Conservation (phyloP, 73 alveolate species). For the Paramecium bursaria region DNA sequence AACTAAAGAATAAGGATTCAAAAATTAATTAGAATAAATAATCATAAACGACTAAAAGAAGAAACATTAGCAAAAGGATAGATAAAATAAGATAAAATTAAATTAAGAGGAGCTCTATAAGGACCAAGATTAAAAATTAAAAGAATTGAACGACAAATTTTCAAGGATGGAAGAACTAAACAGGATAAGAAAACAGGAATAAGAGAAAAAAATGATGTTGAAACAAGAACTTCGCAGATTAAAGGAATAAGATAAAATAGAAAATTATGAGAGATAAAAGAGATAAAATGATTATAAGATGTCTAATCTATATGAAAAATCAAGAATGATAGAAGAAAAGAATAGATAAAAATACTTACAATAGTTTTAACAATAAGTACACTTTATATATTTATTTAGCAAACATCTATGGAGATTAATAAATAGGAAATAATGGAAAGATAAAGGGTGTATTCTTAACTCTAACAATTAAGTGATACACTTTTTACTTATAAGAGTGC, state of each 20-base stretch:
- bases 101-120: conserved; percentile 14
- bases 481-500: conserved; percentile 26
- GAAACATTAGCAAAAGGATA: conserved; percentile 14
- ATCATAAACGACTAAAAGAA: conserved; percentile 14
- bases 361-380: neutral
- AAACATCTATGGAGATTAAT: conserved; percentile 48
- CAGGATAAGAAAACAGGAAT: conserved; percentile 20
- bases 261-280: conserved; percentile 52
- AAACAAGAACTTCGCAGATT: conserved; percentile 51
- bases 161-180: conserved; percentile 30
- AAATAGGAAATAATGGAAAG: conserved; percentile 35
- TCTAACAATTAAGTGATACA: conserved; percentile 41
- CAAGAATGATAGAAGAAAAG: conserved; percentile 47
- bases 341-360: conserved; percentile 26
- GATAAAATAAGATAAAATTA: neutral
- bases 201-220: conserved; percentile 24
- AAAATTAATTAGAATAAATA: conserved; percentile 15
- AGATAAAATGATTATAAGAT: conserved; percentile 49
- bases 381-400: neutral
- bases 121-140: conserved; percentile 47
- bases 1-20: conserved; percentile 44
- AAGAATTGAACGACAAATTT: conserved; percentile 48
- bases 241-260: conserved; percentile 52
- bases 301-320: conserved; percentile 11
- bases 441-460: conserved; percentile 32